A percentile compares a stretch with the other conserved stretches of the same genome.
phyloP scores from a whole-genome alignment of 805 yeast species.

The Saccharomyces kudriavzevii region DNA sequence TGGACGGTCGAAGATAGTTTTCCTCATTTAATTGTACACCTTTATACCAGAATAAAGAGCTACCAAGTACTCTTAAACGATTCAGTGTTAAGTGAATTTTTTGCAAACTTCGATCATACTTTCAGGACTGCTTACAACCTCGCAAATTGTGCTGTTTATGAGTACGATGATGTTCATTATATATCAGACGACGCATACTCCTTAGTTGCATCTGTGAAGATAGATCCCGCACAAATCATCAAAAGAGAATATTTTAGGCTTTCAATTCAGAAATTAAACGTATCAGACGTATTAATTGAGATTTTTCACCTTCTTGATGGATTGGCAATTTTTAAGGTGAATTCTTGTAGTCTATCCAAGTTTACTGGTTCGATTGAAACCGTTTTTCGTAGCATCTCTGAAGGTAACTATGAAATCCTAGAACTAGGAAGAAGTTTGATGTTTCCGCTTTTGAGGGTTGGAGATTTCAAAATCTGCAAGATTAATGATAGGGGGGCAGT shows the following conservation, averaged over 20 bases:
- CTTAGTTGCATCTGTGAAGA: constrained; percentile 5
- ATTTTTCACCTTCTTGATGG: constrained; percentile 20
- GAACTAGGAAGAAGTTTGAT: constrained; percentile 23
- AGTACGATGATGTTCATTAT: constrained; percentile 6
- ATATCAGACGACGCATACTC: constrained; percentile 2
- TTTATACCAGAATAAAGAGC: neutral
- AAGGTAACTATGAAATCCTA: constrained; percentile 9
- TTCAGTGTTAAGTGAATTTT: neutral
- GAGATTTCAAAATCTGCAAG: constrained; percentile 15
- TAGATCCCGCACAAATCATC: neutral
- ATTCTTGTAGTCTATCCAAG: constrained; percentile 13
- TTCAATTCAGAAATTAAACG: constrained; percentile 1
- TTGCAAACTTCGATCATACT: constrained; percentile 6
- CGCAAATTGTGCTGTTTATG: constrained; percentile 3
- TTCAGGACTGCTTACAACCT: constrained; percentile 9
- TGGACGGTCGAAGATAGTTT: neutral
- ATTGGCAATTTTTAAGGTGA: constrained; percentile 22
- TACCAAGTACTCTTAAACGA: neutral
- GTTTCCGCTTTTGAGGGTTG: constrained; percentile 20
- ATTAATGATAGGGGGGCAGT: constrained; percentile 7
- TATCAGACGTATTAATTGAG: constrained; percentile 17
- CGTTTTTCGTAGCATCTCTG: constrained; percentile 9
- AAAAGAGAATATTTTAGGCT: constrained; percentile 6
- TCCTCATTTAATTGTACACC: neutral
- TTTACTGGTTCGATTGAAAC: constrained; percentile 3